A percentile compares a stretch with the other conserved stretches of the same genome.
Evolutionary conservation across 768 basidiomycete genomes (phyloP).

Genomic region (Hygrocybe punicea): DNA sequence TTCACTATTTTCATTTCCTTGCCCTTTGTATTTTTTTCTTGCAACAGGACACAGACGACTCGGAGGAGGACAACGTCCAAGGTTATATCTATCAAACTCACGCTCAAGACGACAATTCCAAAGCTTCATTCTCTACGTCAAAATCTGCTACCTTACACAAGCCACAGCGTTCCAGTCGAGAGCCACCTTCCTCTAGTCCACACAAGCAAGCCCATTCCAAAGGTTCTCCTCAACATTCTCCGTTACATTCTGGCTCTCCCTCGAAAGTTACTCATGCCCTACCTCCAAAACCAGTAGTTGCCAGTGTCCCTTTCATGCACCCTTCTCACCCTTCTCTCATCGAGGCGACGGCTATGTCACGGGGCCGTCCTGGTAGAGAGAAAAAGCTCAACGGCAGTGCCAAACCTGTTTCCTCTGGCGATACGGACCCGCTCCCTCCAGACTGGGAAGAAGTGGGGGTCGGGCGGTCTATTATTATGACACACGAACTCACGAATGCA

Average conservation of each 20-base stretch:
- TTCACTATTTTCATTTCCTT: no score
- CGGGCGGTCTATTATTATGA: slow-evolving; percentile 60
- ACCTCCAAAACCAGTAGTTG: slow-evolving; percentile 60
- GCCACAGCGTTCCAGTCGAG: background rate
- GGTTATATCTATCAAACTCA: slow-evolving; percentile 33
- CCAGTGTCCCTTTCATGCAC: slow-evolving; percentile 49
- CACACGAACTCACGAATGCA: slow-evolving; percentile 49
- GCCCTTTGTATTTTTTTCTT: no score
- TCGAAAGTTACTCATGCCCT: slow-evolving; percentile 58
- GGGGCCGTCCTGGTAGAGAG: slow-evolving; percentile 41
- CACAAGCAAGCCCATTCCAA: slow-evolving; percentile 3
- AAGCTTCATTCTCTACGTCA: background rate
- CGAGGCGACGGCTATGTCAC: slow-evolving; percentile 60
- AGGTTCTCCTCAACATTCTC: slow-evolving; percentile 20
- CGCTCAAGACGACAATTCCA: slow-evolving; percentile 12
- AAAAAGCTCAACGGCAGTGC: slow-evolving; percentile 32
- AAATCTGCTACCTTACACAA: background rate
- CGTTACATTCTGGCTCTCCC: slow-evolving; percentile 22
- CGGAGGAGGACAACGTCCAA: slow-evolving; percentile 63
- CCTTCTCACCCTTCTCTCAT: slow-evolving; percentile 58
- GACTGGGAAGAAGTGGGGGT: slow-evolving; percentile 59
- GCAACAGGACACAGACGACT: no score
- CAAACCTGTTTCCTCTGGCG: slow-evolving; percentile 16
- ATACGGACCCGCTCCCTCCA: slow-evolving; percentile 44
- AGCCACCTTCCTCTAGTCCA: slow-evolving; percentile 1